Conservation (phyloP, 1,284 basidiomycete genomes). For the Sporisorium iseilematis-ciliati region DNA sequence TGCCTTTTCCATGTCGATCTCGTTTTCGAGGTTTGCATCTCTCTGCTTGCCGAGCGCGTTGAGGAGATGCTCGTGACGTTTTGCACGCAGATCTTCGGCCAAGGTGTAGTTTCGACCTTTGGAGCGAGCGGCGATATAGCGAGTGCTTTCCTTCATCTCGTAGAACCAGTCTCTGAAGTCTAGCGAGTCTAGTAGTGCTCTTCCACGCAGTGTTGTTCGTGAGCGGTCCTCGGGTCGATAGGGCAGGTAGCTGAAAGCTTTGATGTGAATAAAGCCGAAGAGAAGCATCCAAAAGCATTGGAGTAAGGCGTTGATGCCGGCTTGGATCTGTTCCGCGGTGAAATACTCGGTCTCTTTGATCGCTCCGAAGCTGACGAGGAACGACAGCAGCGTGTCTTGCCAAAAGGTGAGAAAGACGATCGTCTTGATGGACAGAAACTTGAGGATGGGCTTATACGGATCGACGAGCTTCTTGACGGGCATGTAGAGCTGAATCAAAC, state of each 20-base stretch:
- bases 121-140: slow-evolving; percentile 47
- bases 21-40: slow-evolving; percentile 31
- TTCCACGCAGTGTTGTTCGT: slow-evolving; percentile 36
- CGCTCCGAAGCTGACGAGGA: slow-evolving; percentile 76
- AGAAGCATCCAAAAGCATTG: slow-evolving; percentile 79
- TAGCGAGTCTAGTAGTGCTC: slow-evolving; percentile 52
- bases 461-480: slow-evolving; percentile 75
- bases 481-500: slow-evolving; percentile 80
- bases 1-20: slow-evolving; percentile 49
- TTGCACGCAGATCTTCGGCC: slow-evolving; percentile 55
- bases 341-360: slow-evolving; percentile 76
- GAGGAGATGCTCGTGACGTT: slow-evolving; percentile 52
- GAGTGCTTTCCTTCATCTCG: slow-evolving; percentile 55
- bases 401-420: slow-evolving; percentile 85
- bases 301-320: slow-evolving; percentile 78
- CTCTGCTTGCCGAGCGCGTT: slow-evolving; percentile 54
- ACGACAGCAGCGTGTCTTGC: slow-evolving; percentile 78
- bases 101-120: slow-evolving; percentile 50
- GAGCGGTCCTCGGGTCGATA: slow-evolving; percentile 71
- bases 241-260: slow-evolving; percentile 79
- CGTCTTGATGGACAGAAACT: slow-evolving; percentile 78
- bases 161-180: slow-evolving; percentile 63
- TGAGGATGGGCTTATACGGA: slow-evolving; percentile 78
- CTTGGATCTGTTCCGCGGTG: slow-evolving; percentile 81
- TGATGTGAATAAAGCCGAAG: slow-evolving; percentile 79